Conservation (phyloP, 1,284 basidiomycete species). For the Marasmius fiardii region DNA sequence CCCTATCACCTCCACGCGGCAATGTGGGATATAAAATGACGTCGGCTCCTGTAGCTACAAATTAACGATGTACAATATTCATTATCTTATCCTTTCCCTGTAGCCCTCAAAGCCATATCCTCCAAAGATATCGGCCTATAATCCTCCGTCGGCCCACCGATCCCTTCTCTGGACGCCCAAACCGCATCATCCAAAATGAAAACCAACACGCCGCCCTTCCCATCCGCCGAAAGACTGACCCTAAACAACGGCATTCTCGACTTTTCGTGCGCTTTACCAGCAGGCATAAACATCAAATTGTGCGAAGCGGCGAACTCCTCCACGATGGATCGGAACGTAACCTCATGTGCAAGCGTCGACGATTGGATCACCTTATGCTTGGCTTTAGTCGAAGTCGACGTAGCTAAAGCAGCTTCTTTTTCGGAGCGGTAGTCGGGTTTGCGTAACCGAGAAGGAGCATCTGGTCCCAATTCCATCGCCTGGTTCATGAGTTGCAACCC, state of each 20-base stretch:
- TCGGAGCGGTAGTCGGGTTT: constrained; percentile 60
- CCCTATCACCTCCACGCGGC: too few relatives aligned
- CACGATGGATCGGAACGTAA: constrained; percentile 89
- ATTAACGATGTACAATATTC: too few relatives aligned
- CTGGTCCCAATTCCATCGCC: constrained; percentile 79
- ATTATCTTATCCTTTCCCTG: constrained; percentile 9
- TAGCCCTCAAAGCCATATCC: constrained; percentile 67
- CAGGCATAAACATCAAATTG: constrained; percentile 87
- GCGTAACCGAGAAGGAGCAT: constrained; percentile 63
- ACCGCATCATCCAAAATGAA: constrained; percentile 89
- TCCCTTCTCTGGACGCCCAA: constrained; percentile 58
- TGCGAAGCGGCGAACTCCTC: constrained; percentile 83
- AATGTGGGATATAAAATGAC: too few relatives aligned
- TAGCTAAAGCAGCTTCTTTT: constrained; percentile 21
- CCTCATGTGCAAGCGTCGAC: constrained; percentile 60
- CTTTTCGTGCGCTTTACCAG: constrained; percentile 75
- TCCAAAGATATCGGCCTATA: constrained; percentile 64
- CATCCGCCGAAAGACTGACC: constrained; percentile 74
- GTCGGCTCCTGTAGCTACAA: too few relatives aligned
- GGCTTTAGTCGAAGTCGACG: constrained; percentile 8
- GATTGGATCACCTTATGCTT: constrained; percentile 29
- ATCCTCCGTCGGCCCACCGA: constrained; percentile 43
- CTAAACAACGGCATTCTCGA: constrained; percentile 87
- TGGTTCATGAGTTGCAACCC: constrained; percentile 92
- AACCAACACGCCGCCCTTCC: constrained; percentile 80